A percentile compares a stretch with the other conserved stretches of the same genome.
These are phyloP conservation scores for Dioscorea zingiberensis DNA, from an alignment of 106 monocot genomes.

Conservation along the genomic window DNA sequence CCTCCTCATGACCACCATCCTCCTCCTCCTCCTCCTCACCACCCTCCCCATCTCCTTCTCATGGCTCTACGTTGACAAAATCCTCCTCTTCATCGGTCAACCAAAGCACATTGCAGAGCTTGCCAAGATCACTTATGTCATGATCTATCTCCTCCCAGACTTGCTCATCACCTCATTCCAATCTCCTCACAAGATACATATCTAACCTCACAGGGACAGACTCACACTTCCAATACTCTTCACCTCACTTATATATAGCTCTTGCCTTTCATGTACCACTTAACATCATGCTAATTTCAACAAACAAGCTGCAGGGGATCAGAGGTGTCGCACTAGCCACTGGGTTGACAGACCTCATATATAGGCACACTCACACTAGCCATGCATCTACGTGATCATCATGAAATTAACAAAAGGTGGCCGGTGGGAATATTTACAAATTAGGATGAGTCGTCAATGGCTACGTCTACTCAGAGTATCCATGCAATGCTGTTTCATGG, in stretches of 20 bases:
- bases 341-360: conserved; percentile 36
- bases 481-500: conserved; percentile 41
- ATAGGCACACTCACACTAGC: conserved; percentile 33
- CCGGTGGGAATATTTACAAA: conserved; percentile 28
- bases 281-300: conserved; percentile 38
- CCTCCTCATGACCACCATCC: conserved; percentile 55
- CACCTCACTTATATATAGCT: conserved; percentile 32
- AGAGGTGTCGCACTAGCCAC: conserved; percentile 64
- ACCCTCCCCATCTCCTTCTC: conserved; percentile 61
- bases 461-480: conserved; percentile 21
- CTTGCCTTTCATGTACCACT: conserved; percentile 63
- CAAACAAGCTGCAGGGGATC: conserved; percentile 35
- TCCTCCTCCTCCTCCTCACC: conserved; percentile 56
- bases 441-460: conserved; percentile 16
- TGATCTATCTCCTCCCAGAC: conserved; percentile 65
- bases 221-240: conserved; percentile 67
- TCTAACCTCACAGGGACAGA: conserved; percentile 70
- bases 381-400: conserved; percentile 32
- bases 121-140: conserved; percentile 49
- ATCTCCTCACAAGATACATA: conserved; percentile 74
- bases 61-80: conserved; percentile 69
- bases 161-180: conserved; percentile 63
- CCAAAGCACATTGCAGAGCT: conserved; percentile 44
- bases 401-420: conserved; percentile 16
- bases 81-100: conserved; percentile 55